These are phyloP conservation scores for Cyberlindnera xishuangbannaensis DNA, from an alignment of 805 yeast genomes.

Conservation along the genomic window DNA sequence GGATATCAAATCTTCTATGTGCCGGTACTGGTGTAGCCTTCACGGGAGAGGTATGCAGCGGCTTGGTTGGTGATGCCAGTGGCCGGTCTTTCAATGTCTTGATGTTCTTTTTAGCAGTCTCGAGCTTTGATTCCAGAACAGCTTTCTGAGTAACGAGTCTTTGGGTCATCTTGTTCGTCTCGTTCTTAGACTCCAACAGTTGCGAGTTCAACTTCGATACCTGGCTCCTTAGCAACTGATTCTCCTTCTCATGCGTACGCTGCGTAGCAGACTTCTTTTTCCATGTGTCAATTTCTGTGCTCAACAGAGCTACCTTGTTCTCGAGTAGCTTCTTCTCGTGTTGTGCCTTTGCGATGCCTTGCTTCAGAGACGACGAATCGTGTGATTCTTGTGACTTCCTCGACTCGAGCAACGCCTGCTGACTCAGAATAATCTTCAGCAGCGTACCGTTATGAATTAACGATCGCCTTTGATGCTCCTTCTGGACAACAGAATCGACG, in stretches of 20 bases:
- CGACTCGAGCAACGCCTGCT: conserved; percentile 15
- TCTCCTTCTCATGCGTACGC: conserved; percentile 23
- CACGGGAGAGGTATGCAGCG: conserved; percentile 12
- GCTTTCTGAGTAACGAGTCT: conserved; percentile 30
- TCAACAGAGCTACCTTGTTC: conserved; percentile 13
- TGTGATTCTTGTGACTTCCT: conserved; percentile 11
- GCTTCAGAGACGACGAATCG: conserved; percentile 13
- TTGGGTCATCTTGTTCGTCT: conserved; percentile 27
- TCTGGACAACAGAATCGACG: conserved; percentile 5
- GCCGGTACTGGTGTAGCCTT: conserved; percentile 9
- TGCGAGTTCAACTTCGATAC: conserved; percentile 29
- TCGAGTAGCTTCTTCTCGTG: conserved; percentile 23
- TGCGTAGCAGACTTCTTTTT: conserved; percentile 20
- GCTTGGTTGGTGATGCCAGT: conserved; percentile 4
- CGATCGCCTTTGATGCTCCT: conserved; percentile 17
- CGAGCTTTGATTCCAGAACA: conserved; percentile 30
- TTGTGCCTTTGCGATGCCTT: conserved; percentile 15
- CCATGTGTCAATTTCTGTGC: conserved; percentile 20
- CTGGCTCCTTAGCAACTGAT: conserved; percentile 30
- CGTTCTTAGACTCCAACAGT: conserved; percentile 24
- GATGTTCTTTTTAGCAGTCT: conserved; percentile 28
- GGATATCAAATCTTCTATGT: conserved; percentile 2
- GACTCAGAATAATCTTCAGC: conserved; percentile 15
- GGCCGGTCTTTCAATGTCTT: conserved; percentile 22
- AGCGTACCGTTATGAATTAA: conserved; percentile 17